Evolutionary conservation across 2,329 filamentous ascomycete genomes (phyloP), one percentile per base, ranked within the genome.

Genomic region (Beauveria varroae): DNA sequence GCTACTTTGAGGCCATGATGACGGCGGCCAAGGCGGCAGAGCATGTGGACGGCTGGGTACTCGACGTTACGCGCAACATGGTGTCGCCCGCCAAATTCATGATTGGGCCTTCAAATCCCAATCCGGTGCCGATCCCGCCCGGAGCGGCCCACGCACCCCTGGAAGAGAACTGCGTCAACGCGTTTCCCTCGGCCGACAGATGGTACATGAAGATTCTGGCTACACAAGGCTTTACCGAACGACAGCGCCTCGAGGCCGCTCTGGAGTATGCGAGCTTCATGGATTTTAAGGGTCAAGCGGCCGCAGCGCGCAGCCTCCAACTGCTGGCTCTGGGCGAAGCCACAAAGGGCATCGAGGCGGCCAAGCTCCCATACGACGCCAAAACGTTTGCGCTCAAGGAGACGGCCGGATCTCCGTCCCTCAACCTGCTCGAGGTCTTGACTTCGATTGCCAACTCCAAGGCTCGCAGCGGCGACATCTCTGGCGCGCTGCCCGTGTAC

Each of bases 1-100:
- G 91, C 1, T 98, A 98, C 74, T 92, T 88, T 69, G 86, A 96
- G 68, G 82, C 87, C 3, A 76, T 97, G 52, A 90, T 97, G 85
- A 81, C 88, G 12, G 85, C 85, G 63, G 93, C 88, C 0, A 84
- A 85, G 65, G 85, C 87, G 0, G 86, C 91, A 5, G 93, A 97
- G 74, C 85, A 93, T 66, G 76, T 96, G 26, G 90, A 96, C 65
- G 89, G 88, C 53, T 91, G 87, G 81, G 79, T 96, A 18, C 79
- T 82, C 49, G 91, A 96, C 72, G 85, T 75, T 50, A 87, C 81
- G 9, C 81, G 86, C 64, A 80, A 82, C 47, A 75, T 88, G 28
- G 81, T 88, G 34, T 93, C 90, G 66, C 86, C 90, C 0, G 82
- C 84, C 6, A 86, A 90, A 51, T 86, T 88, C 64, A 85, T 97